Base-by-base conservation (phyloP, 2,329 filamentous ascomycete genomes). In the Fusarium albosuccineum region DNA sequence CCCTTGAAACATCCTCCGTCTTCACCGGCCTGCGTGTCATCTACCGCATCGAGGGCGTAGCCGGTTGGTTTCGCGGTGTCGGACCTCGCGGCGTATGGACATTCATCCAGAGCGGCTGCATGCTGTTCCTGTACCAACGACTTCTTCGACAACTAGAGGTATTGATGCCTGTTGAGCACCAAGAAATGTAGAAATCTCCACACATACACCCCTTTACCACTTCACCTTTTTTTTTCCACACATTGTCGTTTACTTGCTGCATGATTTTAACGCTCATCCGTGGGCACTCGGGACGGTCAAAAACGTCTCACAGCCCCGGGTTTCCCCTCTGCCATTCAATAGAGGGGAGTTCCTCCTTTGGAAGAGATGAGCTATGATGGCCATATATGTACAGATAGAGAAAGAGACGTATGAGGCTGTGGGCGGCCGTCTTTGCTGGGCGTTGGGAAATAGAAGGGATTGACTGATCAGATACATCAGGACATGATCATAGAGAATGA, bases 71-170 rank as follows among this genome's bases (percentile, higher is more conserved):
- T 80, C 89, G 96, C 60, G 96, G 96, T 27, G 95, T 99, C 2
- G 95, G 95, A 0, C 96, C 96, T 2, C 88, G 96, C 55, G 91
- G 91, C 59, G 93, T 98, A 13, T 99, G 96, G 96, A 99, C 96
- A 22, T 97, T 95, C 74, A 93, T 98, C 60, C 96, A 99, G 82
- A 97, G 92, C 75, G 92, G 94, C 41, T 97, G 93, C 69, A 98
- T 98, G 95, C 84, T 98, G 76, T 94, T 98, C 72, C 83, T 97
- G 77, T 98, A 98, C 79, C 95, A 98, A 81, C 91, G 90, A 62
- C 83, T 98, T 57, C 81, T 98, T 75, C 90, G 91, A 73, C 88
- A 90, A 79, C 86, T 98, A 69, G 91, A 94, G 58, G 70, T 79
- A 40, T 81, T 81, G 76, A 72, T 74, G 60, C 79, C 79, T 3